Evolutionary conservation across 2,329 filamentous ascomycete genomes (phyloP), one percentile per base, ranked within the genome.

Genomic region (Penicillium italicum): DNA sequence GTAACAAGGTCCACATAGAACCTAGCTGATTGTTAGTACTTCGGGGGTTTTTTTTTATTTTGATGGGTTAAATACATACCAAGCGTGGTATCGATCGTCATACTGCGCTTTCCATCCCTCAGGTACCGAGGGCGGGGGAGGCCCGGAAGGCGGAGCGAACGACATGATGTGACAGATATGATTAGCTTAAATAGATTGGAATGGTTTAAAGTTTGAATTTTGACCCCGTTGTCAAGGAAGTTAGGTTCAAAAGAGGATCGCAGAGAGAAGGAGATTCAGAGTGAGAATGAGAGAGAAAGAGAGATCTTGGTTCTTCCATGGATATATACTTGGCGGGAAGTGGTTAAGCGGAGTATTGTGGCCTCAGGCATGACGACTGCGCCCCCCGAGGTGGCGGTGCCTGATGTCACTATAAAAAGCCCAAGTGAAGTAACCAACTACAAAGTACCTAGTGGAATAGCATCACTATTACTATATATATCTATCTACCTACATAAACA

Each of bases 1-100:
- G 91, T 96, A 74, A 86, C 84, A 58, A 89, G 84, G 77, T 97
- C 94, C 58, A 96, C 89, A 77, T 89, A 97, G 82, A 94, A 96
- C 87, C 88, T 91, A 60, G 8, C 63, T 52, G 47, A 24, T 30
- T 34, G 54, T 57, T 40, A 50, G 30, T 20, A 46, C 41, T 16
- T 44, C 22, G 5, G 6, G n/a, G n/a, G 4, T 18, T 36, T 8
- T 50, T 33, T 5, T 38, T 8, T 50, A 33, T 5, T 9, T 18
- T 11, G 20, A 12, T 34, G 46, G n/a, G 8, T 42, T 42, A 40
- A 34, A 50, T 10, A 46, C 50, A 63, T 69, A 86, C 87, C 90
- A 96, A 82, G 94, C 88, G 68, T 87, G 87, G 78, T 96, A 96
- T 69, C 94, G 86, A 0, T 88, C 85, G 73, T 96, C 94, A 84